Evolutionary conservation across 2,329 filamentous ascomycete species (phyloP), one percentile per base, ranked within the genome.

Genomic region (Aspergillus brasiliensis): DNA sequence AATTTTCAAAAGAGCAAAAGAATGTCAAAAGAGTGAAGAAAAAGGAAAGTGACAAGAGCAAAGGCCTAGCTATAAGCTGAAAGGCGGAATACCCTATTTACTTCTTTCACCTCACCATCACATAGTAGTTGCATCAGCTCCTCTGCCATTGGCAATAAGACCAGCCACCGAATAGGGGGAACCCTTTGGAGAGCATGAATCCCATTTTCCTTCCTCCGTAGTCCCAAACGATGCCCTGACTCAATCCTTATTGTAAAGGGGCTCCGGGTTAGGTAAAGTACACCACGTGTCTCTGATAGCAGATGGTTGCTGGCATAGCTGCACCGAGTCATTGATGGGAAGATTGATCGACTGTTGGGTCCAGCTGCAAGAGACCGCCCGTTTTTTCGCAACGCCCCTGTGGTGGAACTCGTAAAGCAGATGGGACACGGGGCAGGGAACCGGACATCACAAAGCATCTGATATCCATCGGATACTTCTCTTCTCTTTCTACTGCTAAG

Each of bases 371-470:
- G 64, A 71, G 61, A 62, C 68, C 68, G 69, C 58, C 71, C 72
- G 71, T 74, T 74, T 66, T 58, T 64, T 58, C 62, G 56, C 66
- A 71, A 72, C 69, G 69, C 68, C 67, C 69, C 68, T 71, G 73
- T 58, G 46, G 73, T 75, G 73, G 58, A 73, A 75, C 72, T 66
- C 47, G 38, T 51, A 38, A 57, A 56, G 27, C 46, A 28, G 49
- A 51, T 55, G 52, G 19, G 54, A 57, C 54, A 56, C 44, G 38
- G 55, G 31, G 31, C 54, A 51, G 53, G 40, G 55, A 56, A 62
- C 57, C 61, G 38, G 28, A 52, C 40, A 11, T 38, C 57, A 17
- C 31, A 31, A 49, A 17, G 46, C n/a, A 49, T 28, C 46, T 17
- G 46, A 49, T 49, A 49, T 49, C 23, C 25, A 28, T 17, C 23